A percentile compares a stretch with the other conserved stretches of the same genome.
These are phyloP conservation scores for Lenzites betulinus DNA, from an alignment of 768 basidiomycete genomes.

Conservation along the genomic window DNA sequence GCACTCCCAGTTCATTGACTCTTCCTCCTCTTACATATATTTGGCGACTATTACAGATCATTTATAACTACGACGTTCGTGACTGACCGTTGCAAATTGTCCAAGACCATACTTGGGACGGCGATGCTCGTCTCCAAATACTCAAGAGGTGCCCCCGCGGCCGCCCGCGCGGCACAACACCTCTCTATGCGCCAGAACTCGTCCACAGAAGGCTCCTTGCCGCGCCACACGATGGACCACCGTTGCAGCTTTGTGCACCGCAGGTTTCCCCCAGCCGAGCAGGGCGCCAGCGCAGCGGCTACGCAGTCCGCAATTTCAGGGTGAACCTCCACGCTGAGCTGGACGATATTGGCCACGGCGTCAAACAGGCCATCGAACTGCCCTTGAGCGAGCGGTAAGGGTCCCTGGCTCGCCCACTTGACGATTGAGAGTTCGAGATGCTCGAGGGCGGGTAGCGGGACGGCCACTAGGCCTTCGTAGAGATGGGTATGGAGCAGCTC, in stretches of 20 bases:
- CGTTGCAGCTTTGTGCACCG: constrained; percentile 1
- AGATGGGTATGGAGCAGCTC: background rate
- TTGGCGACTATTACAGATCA: no score
- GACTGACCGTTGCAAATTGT: no score
- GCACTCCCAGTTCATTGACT: no score
- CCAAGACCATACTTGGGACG: no score
- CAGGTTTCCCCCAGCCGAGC: background rate
- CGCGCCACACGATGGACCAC: background rate
- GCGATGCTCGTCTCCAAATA: no score
- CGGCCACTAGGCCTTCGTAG: constrained; percentile 6
- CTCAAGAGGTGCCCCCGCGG: no score
- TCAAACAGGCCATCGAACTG: background rate
- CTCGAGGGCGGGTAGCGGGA: background rate
- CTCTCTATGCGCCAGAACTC: no score
- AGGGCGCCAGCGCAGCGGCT: background rate
- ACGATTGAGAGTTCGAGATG: background rate
- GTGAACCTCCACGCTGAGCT: background rate
- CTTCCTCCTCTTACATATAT: no score
- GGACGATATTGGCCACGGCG: background rate
- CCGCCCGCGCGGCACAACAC: no score
- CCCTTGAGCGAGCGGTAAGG: background rate
- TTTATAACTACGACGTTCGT: no score
- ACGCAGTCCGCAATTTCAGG: background rate
- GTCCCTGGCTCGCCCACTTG: no score
- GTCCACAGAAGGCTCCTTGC: background rate